Percentiles rank a stretch among this genome's conserved stretches.
These are phyloP conservation scores for Neurospora sp. DNA, from an alignment of 2,329 filamentous ascomycete genomes.

Conservation along the genomic window DNA sequence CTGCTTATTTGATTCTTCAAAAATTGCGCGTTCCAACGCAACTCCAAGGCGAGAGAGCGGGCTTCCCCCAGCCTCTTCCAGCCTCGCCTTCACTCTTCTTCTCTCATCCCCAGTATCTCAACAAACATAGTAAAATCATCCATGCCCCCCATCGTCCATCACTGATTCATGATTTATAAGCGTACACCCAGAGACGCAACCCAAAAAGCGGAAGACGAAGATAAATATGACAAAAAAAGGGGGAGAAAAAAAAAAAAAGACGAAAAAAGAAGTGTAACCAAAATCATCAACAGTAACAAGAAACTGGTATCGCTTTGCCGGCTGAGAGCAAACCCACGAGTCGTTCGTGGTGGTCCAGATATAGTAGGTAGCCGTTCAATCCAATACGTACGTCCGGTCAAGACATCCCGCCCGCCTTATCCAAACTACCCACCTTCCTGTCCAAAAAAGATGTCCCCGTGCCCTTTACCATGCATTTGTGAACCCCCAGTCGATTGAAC, in stretches of 20 bases:
- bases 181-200: background rate
- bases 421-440: background rate
- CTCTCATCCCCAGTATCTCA: background rate
- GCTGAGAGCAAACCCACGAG: background rate
- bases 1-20: background rate
- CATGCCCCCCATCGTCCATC: background rate
- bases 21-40: background rate
- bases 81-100: background rate
- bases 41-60: background rate
- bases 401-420: background rate
- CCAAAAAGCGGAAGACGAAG: background rate
- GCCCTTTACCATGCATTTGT: background rate
- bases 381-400: background rate
- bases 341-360: background rate
- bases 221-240: background rate
- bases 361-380: background rate
- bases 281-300: background rate
- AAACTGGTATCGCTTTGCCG: background rate
- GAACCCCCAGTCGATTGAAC: background rate
- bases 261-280: background rate
- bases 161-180: background rate
- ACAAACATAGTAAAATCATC: background rate
- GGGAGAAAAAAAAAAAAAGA: background rate
- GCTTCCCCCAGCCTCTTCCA: background rate
- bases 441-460: background rate